phyloP scores from a whole-genome alignment of 2,329 filamentous ascomycete species.

The Nemania sp. region DNA sequence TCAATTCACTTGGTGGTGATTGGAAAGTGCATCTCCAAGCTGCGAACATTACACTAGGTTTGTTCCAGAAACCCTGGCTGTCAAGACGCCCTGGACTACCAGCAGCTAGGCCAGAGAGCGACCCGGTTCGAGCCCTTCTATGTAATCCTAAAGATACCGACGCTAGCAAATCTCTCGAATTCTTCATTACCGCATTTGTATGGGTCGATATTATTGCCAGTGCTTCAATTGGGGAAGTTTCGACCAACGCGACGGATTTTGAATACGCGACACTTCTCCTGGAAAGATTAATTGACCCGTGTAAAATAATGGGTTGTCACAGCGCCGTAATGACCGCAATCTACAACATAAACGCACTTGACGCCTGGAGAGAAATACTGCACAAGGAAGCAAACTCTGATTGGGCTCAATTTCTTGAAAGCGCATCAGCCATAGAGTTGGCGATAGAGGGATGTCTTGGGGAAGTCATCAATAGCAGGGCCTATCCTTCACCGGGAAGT shows the following conservation, averaged over 20 bases:
- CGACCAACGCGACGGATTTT: neutral
- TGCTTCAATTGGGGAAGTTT: neutral
- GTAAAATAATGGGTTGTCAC: neutral
- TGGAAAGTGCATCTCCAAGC: neutral
- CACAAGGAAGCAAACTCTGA: neutral
- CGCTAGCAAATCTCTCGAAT: neutral
- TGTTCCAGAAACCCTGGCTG: neutral
- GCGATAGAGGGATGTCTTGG: neutral
- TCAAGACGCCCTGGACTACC: neutral
- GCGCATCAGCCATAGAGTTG: neutral
- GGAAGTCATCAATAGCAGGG: neutral
- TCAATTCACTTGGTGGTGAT: neutral
- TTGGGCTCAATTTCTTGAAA: neutral
- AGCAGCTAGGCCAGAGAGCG: neutral
- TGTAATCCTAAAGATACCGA: neutral
- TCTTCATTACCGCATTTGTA: neutral
- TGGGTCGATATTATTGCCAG: neutral
- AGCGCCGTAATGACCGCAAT: neutral
- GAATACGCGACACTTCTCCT: neutral
- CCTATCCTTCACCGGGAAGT: neutral
- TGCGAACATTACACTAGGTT: neutral
- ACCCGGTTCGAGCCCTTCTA: neutral
- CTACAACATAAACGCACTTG: neutral
- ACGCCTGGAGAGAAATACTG: neutral
- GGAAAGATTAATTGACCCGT: neutral